phyloP scores from a whole-genome alignment of 148 eudicot species.

The Cornus controversa region DNA sequence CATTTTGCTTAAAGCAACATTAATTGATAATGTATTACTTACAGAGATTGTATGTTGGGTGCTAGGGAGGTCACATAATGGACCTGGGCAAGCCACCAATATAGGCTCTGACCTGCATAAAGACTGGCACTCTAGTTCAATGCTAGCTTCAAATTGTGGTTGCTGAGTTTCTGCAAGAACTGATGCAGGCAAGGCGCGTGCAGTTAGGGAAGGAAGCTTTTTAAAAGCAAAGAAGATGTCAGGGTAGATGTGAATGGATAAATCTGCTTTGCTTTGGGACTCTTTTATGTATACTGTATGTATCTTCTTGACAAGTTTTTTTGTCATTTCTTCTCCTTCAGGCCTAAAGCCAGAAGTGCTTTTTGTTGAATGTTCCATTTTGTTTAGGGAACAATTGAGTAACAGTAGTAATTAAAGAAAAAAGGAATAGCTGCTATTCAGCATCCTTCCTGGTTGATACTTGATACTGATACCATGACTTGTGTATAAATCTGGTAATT shows the following conservation, averaged over 20 bases:
- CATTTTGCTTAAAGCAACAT: conserved; percentile 15
- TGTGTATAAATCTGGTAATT: not conserved
- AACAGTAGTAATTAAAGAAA: not conserved
- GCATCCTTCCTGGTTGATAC: too few species aligned
- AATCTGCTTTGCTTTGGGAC: not conserved
- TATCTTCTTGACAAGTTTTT: not conserved
- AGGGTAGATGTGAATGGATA: not conserved
- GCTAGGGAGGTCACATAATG: not conserved
- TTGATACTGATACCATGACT: not conserved
- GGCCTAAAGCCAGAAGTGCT: not conserved
- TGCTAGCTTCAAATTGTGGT: conserved; percentile 1
- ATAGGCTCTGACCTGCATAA: not conserved
- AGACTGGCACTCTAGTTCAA: not conserved
- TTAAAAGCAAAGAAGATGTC: not conserved
- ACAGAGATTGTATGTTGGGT: conserved; percentile 3
- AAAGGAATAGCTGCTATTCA: too few species aligned
- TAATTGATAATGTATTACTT: conserved; percentile 13
- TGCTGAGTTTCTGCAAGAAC: not conserved
- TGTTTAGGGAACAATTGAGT: not conserved
- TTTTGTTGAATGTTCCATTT: not conserved
- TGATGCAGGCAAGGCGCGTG: not conserved
- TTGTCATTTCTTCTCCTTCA: not conserved
- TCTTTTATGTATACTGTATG: not conserved
- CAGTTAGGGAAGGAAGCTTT: not conserved
- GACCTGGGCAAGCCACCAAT: not conserved